A percentile compares a stretch with the other conserved stretches of the same genome.
Evolutionary conservation across 441 rosid species (phyloP).

Genomic region (Arabidopsis lyrata): DNA sequence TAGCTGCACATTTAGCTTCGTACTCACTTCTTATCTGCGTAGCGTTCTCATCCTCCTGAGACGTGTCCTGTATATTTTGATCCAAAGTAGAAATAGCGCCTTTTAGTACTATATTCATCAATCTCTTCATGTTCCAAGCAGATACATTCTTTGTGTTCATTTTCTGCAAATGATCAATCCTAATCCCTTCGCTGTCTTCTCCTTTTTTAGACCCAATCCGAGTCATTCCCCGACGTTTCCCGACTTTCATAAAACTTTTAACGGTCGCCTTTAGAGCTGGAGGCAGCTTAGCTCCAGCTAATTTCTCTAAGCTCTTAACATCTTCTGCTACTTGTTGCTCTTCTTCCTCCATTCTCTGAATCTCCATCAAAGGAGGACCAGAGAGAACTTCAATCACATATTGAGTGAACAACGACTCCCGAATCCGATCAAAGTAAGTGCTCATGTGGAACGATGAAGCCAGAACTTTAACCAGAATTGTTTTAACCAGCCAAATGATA

Average conservation of each 20-base stretch:
- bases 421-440: constrained; percentile 68
- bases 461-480: constrained; percentile 63
- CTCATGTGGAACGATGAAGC: constrained; percentile 76
- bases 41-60: constrained; percentile 54
- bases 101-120: constrained; percentile 58
- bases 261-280: constrained; percentile 54
- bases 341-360: constrained; percentile 60
- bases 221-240: constrained; percentile 45
- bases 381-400: constrained; percentile 62
- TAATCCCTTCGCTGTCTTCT: constrained; percentile 50
- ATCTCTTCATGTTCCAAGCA: constrained; percentile 73
- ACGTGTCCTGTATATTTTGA: constrained; percentile 51
- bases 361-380: constrained; percentile 60
- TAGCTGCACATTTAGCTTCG: constrained; percentile 66
- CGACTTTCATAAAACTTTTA: constrained; percentile 57
- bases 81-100: constrained; percentile 62
- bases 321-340: constrained; percentile 56
- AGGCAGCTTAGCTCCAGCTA: constrained; percentile 62
- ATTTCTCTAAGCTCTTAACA: constrained; percentile 58
- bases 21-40: constrained; percentile 60
- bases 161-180: constrained; percentile 60
- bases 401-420: constrained; percentile 64
- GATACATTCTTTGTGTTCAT: constrained; percentile 64
- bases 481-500: constrained; percentile 61
- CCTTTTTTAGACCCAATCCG: constrained; percentile 46